Percentiles rank a stretch among this genome's conserved stretches.
These are phyloP conservation scores for Lathyrus tuberosus DNA, from an alignment of 306 rosid species.

Conservation along the genomic window DNA sequence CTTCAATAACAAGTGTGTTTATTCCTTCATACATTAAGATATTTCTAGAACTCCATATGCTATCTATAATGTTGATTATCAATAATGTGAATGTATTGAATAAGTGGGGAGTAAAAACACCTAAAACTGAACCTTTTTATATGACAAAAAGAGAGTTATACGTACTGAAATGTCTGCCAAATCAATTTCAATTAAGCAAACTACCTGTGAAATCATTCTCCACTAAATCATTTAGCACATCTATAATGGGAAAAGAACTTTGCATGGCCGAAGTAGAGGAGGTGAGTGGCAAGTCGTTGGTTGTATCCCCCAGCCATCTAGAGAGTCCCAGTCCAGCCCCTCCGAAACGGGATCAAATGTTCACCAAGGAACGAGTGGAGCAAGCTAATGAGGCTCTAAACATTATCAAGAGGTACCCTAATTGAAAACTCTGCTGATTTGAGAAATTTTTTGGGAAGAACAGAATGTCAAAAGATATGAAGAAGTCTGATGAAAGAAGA, in stretches of 20 bases:
- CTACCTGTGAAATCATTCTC: slow-evolving; percentile 70
- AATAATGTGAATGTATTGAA: too few species aligned
- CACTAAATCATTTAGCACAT: slow-evolving; percentile 60
- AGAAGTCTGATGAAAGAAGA: too few species aligned
- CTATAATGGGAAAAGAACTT: slow-evolving; percentile 87
- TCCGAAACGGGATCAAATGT: slow-evolving; percentile 94
- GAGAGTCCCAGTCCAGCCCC: slow-evolving; percentile 93
- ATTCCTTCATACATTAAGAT: too few species aligned
- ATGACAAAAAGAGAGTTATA: slow-evolving; percentile 1
- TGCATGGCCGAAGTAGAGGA: slow-evolving; percentile 76
- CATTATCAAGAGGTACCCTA: slow-evolving; percentile 60
- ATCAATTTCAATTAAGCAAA: slow-evolving; percentile 72
- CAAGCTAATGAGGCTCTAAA: slow-evolving; percentile 75
- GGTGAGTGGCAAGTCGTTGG: slow-evolving; percentile 53
- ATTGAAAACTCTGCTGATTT: too few species aligned
- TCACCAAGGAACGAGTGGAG: slow-evolving; percentile 80
- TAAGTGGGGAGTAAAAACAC: not conserved
- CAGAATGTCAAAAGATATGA: too few species aligned
- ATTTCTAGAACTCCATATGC: too few species aligned
- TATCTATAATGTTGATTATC: too few species aligned
- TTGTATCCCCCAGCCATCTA: slow-evolving; percentile 88
- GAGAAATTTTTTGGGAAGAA: too few species aligned
- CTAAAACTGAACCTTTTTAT: not conserved
- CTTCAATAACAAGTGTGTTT: too few species aligned
- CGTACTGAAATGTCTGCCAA: slow-evolving; percentile 11